These are phyloP conservation scores for Colletotrichum endophyticum DNA, from an alignment of 2,329 filamentous ascomycete genomes.

Conservation along the genomic window DNA sequence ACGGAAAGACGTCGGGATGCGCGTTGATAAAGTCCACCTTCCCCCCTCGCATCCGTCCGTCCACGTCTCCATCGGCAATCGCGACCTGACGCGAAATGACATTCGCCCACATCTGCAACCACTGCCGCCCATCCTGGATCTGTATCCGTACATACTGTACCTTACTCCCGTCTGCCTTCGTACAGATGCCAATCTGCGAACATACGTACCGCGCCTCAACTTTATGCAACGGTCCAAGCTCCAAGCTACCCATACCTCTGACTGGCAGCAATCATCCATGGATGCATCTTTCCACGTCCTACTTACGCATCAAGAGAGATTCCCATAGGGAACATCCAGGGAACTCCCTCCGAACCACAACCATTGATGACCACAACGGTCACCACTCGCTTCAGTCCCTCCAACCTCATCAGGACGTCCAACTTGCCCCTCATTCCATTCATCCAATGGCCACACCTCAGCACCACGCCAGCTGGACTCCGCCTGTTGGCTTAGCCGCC, in stretches of 20 bases:
- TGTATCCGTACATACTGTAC: background rate
- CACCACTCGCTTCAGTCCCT: background rate
- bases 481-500: constrained; percentile 6
- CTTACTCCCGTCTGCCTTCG: background rate
- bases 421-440: background rate
- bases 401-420: background rate
- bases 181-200: background rate
- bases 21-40: background rate
- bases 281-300: background rate
- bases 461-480: background rate
- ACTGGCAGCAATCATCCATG: background rate
- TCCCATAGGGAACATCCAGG: background rate
- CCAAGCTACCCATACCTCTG: background rate
- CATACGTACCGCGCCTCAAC: background rate
- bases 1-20: background rate
- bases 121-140: background rate
- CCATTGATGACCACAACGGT: background rate
- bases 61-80: background rate
- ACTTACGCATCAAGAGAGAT: background rate
- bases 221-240: background rate
- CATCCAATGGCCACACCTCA: background rate
- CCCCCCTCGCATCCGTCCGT: background rate
- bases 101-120: background rate
- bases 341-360: background rate
- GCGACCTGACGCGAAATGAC: background rate